These are phyloP conservation scores for Tetradesmus lagerheimii DNA, from an alignment of 139 green algal species.

Conservation along the genomic window DNA sequence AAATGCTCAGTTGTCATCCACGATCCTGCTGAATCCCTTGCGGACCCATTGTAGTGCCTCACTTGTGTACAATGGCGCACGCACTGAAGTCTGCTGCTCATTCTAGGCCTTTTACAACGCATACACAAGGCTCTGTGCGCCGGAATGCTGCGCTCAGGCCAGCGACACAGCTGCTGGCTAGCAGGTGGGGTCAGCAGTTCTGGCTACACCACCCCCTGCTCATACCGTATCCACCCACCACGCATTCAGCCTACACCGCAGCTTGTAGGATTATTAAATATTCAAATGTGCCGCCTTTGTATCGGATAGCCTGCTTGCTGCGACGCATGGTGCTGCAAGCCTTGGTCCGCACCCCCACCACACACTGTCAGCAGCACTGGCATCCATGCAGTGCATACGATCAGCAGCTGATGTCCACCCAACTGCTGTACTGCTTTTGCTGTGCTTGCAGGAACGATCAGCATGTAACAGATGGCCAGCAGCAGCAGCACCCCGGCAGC, in stretches of 20 bases:
- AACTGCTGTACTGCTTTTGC: background rate
- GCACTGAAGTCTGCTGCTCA: background rate
- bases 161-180: background rate
- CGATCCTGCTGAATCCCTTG: background rate
- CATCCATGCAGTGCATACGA: background rate
- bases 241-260: background rate
- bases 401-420: background rate
- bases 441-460: background rate
- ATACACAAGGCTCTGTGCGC: background rate
- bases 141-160: background rate
- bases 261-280: no score
- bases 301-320: background rate
- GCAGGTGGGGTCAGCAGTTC: background rate
- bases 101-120: background rate
- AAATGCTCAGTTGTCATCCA: background rate
- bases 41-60: background rate
- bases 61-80: background rate
- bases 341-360: background rate
- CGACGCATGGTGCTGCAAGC: background rate
- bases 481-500: constrained; percentile 12
- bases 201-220: background rate
- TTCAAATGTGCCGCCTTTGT: no score
- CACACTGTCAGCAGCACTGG: background rate
- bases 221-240: background rate
- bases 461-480: background rate